These are phyloP conservation scores for Bothriochloa decipiens DNA, from an alignment of 176 grass and related monocot species.

Conservation along the genomic window DNA sequence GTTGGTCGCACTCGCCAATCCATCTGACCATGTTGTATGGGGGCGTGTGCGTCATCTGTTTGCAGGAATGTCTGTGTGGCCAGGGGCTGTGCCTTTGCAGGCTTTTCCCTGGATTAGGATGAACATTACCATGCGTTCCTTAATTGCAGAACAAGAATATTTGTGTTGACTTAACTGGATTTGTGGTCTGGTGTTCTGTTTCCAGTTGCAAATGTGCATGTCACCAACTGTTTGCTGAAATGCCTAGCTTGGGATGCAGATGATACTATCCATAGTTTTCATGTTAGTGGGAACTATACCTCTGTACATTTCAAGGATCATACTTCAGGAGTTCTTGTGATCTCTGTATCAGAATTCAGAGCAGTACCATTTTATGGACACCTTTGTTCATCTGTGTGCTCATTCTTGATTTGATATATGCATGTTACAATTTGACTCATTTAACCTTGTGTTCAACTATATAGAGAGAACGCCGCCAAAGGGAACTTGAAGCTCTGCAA, in stretches of 20 bases:
- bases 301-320: too few species aligned
- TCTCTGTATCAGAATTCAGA: not conserved
- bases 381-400: not conserved
- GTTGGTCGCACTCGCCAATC: not conserved
- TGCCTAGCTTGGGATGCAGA: not conserved
- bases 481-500: conserved; percentile 53
- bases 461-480: conserved; percentile 64
- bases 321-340: not conserved
- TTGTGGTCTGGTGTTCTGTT: not conserved
- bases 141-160: not conserved
- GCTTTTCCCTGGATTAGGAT: not conserved
- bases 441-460: conserved; percentile 15
- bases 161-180: not conserved
- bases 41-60: conserved; percentile 11
- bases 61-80: conserved; percentile 35
- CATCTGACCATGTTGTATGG: not conserved
- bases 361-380: not conserved
- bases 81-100: too few species aligned
- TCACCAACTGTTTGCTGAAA: conserved; percentile 13
- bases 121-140: not conserved
- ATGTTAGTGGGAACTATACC: not conserved
- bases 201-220: not conserved
- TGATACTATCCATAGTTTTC: not conserved
- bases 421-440: not conserved
- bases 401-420: not conserved